Base-by-base conservation (phyloP, 108 stramenopile species). In the Nitzschia sp. region DNA sequence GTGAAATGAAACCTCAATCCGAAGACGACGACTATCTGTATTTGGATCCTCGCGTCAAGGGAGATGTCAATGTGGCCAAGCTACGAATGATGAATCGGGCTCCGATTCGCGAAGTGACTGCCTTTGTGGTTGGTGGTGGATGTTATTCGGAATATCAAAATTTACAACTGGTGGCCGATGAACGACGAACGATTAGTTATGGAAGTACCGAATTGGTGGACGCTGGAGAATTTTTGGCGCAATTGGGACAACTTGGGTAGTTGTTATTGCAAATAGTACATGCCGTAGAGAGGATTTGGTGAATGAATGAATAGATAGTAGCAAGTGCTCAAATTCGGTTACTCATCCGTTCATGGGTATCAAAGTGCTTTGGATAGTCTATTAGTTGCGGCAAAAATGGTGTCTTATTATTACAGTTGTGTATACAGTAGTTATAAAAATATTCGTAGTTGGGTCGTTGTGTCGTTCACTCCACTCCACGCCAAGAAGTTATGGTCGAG, bases 141-240 rank as follows among this genome's bases (percentile, higher is more conserved):
- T 97, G 94, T 72, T 98, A 98, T 76, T 79, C 90, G 17, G 98
- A 99, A 80, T 98, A 98, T 68, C 96, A 97, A 61, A 97, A 98
- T 70, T 81, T 99, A 76, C 96, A 97, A 83, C 90, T 88, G 87
- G 80, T 88, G 25, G 86, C 89, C 16, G 80, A 84, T 36, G 90
- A 86, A 34, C 82, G 92, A 46, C 79, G 91, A 63, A 85, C 79
- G 26, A 78, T 97, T 8, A 91, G 87, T 5, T 98, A 98, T 71
- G 97, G 97, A 28, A 90, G 93, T 62, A 96, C 97, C 27, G 97
- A 98, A 73, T 82, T 98, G 29, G 69, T 93, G 17, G 80, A 93
- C 67, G 86, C 96, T 16, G 78, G 77, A 63, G 72, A 85, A 23
- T 93, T 96, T 69, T 64, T 96, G 75, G 63, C 72, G 45, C 88